Evolutionary conservation across 75 land plant species (phyloP).

Genomic region (Selaginella tamariscina): DNA sequence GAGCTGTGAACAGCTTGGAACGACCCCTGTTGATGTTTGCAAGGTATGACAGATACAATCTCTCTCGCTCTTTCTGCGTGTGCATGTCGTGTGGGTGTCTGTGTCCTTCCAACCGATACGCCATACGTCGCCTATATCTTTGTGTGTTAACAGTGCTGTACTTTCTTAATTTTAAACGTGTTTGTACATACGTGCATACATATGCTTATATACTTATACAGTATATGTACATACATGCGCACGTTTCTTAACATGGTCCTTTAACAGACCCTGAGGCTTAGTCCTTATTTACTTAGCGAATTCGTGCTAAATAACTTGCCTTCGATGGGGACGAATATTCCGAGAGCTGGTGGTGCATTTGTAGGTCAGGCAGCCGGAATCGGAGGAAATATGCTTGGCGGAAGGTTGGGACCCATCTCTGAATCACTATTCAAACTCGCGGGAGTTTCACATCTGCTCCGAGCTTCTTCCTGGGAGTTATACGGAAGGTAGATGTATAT

Average conservation of each 20-base stretch:
- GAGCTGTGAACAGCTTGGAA: constrained; percentile 49
- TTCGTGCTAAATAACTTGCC: constrained; percentile 12
- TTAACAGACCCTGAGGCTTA: constrained; percentile 47
- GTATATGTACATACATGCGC: too few relatives aligned
- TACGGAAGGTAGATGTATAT: constrained; percentile 61
- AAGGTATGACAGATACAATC: too few relatives aligned
- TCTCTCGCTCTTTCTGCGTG: too few relatives aligned
- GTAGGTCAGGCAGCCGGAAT: constrained; percentile 21
- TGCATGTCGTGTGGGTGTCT: too few relatives aligned
- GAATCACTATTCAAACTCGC: constrained; percentile 52
- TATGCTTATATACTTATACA: too few relatives aligned
- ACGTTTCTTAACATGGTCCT: neutral
- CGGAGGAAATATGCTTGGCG: constrained; percentile 13
- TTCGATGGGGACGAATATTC: constrained; percentile 26
- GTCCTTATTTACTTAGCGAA: constrained; percentile 46
- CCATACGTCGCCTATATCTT: too few relatives aligned
- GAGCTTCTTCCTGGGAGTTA: constrained; percentile 89
- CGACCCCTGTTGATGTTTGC: constrained; percentile 62
- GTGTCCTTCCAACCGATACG: too few relatives aligned
- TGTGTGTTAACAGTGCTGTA: too few relatives aligned
- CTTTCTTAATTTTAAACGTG: neutral
- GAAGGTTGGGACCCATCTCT: constrained; percentile 54
- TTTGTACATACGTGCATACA: neutral
- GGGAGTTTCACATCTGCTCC: constrained; percentile 74
- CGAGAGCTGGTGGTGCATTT: constrained; percentile 33